Conservation (phyloP, 352 stramenopile species). For the Phytophthora gonapodyides region DNA sequence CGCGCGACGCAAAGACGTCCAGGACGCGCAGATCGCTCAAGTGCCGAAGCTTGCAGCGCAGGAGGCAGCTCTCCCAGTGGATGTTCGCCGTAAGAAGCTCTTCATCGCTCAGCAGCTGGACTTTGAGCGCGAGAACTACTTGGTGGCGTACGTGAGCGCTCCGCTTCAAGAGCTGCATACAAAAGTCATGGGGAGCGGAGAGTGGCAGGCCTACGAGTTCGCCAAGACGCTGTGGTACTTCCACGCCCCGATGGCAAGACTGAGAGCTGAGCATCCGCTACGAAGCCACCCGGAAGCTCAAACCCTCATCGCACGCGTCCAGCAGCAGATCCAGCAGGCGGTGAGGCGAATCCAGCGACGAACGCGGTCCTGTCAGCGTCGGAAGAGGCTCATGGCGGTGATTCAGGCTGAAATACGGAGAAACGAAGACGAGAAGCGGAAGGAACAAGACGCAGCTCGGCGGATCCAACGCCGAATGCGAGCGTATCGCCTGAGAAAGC, state of each 20-base stretch:
- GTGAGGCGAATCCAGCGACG: conserved; percentile 44
- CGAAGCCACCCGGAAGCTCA: conserved; percentile 48
- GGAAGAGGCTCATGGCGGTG: conserved; percentile 22
- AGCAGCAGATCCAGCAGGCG: conserved; percentile 46
- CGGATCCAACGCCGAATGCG: conserved; percentile 23
- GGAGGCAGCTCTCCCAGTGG: conserved; percentile 33
- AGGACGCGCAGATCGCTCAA: conserved; percentile 53
- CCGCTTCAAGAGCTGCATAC: conserved; percentile 51
- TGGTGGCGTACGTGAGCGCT: conserved; percentile 47
- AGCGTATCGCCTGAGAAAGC: conserved; percentile 12
- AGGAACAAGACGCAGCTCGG: conserved; percentile 10
- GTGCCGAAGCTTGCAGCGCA: conserved; percentile 43
- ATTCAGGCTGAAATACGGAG: conserved; percentile 11
- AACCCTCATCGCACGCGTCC: conserved; percentile 46
- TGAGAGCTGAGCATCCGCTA: conserved; percentile 66
- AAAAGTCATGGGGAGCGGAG: conserved; percentile 48
- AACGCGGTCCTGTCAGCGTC: conserved; percentile 18
- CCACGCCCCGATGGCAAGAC: conserved; percentile 33
- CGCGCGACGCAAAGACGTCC: conserved; percentile 55
- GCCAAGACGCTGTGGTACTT: conserved; percentile 68
- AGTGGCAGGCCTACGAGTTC: conserved; percentile 74
- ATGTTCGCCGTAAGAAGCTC: conserved; percentile 56
- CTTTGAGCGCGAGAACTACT: conserved; percentile 56
- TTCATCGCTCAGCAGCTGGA: conserved; percentile 69
- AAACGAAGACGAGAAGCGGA: conserved; percentile 18